Evolutionary conservation across 345 rosid species (phyloP).

Genomic region (Eucalyptus microcorys): DNA sequence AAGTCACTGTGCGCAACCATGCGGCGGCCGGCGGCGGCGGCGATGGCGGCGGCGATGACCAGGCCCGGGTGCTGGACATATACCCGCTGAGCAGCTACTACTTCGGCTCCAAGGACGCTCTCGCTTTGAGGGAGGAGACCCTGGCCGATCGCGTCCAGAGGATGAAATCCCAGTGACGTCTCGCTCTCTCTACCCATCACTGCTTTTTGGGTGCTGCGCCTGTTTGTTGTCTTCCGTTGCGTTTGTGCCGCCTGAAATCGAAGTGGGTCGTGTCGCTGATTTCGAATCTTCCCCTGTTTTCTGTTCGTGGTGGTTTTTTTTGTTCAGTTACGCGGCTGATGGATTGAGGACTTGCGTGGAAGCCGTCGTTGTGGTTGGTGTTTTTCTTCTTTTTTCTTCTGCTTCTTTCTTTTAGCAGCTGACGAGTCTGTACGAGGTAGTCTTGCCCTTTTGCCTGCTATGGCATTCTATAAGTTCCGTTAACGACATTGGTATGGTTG

Average conservation of each 20-base stretch:
- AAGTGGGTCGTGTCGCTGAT: background rate
- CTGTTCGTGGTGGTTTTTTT: background rate
- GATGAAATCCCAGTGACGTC: slow-evolving; percentile 52
- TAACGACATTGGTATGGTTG: background rate
- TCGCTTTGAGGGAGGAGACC: slow-evolving; percentile 38
- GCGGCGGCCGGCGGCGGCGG: background rate
- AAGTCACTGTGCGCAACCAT: background rate
- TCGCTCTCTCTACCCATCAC: background rate
- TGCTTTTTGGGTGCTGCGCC: background rate
- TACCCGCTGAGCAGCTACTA: slow-evolving; percentile 67
- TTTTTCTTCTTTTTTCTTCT: background rate
- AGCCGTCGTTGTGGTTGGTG: slow-evolving; percentile 72
- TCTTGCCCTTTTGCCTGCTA: background rate
- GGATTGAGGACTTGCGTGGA: slow-evolving; percentile 81
- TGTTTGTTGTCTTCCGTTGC: background rate
- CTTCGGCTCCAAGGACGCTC: slow-evolving; percentile 64
- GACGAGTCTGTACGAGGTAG: background rate
- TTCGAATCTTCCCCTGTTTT: background rate
- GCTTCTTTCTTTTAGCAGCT: background rate
- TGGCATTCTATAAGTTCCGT: background rate
- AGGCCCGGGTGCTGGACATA: slow-evolving; percentile 21
- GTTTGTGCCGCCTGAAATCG: background rate
- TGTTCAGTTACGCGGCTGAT: slow-evolving; percentile 41
- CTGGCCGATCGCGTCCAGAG: slow-evolving; percentile 45
- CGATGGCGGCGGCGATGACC: background rate